Conservation (phyloP, 495 filamentous ascomycete genomes). For the Penicillium taxi region DNA sequence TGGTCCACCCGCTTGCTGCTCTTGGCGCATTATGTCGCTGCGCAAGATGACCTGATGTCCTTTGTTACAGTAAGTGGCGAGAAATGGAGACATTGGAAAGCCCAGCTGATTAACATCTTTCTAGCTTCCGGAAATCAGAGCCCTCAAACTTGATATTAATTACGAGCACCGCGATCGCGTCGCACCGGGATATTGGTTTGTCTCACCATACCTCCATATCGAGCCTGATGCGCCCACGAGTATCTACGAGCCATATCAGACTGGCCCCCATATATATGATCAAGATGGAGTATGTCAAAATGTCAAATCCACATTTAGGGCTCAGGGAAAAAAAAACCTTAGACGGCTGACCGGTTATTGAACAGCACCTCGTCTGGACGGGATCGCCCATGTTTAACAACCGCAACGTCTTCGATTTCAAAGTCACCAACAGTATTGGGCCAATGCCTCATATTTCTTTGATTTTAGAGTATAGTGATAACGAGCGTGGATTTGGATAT, state of each 20-base stretch:
- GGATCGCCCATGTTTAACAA: conserved; percentile 26
- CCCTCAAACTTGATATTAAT: conserved; percentile 24
- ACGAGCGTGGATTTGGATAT: conserved; percentile 23
- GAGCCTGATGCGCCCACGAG: conserved; percentile 16
- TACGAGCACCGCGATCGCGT: conserved; percentile 17
- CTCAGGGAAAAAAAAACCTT: no score
- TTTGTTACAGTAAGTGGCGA: conserved; percentile 12
- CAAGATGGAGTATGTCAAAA: conserved; percentile 24
- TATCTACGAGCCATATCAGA: conserved; percentile 26
- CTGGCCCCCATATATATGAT: conserved; percentile 35
- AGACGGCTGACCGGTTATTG: conserved; percentile 7
- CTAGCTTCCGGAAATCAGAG: conserved; percentile 24
- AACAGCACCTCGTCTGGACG: conserved; percentile 29
- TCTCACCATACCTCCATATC: conserved; percentile 26
- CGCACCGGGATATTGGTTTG: conserved; percentile 31
- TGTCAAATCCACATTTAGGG: not conserved
- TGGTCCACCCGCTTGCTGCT: conserved; percentile 11
- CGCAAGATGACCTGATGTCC: conserved; percentile 18
- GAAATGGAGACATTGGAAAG: not conserved
- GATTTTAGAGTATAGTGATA: conserved; percentile 26
- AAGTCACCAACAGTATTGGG: conserved; percentile 23
- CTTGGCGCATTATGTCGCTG: conserved; percentile 10
- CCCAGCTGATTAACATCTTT: conserved; percentile 1
- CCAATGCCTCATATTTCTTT: conserved; percentile 34
- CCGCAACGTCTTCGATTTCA: conserved; percentile 32